Percentiles rank a stretch among this genome's conserved stretches.
Evolutionary conservation across 805 yeast species (phyloP).

Genomic region (Candida xiaguanensis): DNA sequence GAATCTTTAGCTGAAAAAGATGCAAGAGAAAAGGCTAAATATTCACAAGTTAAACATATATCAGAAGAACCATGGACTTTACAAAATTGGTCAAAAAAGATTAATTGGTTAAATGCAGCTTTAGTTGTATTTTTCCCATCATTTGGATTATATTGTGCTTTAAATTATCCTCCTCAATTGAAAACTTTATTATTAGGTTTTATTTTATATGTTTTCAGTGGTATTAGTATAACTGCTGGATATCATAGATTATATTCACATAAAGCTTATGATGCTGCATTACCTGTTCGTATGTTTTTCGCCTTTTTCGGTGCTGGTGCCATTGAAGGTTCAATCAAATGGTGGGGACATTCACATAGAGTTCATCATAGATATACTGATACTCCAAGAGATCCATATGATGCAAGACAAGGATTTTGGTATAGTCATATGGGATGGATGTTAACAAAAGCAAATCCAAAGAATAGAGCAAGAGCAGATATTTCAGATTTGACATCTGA

Average conservation of each 20-base stretch:
- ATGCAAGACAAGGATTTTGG: slow-evolving; percentile 82
- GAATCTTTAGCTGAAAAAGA: slow-evolving; percentile 38
- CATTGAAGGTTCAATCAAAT: slow-evolving; percentile 79
- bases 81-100: slow-evolving; percentile 66
- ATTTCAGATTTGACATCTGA: slow-evolving; percentile 73
- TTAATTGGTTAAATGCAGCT: slow-evolving; percentile 73
- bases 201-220: slow-evolving; percentile 54
- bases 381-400: slow-evolving; percentile 79
- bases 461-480: slow-evolving; percentile 76
- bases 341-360: slow-evolving; percentile 89
- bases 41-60: slow-evolving; percentile 49
- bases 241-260: slow-evolving; percentile 81
- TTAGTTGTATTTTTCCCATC: slow-evolving; percentile 62
- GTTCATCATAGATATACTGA: slow-evolving; percentile 85
- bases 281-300: slow-evolving; percentile 58
- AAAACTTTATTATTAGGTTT: slow-evolving; percentile 54
- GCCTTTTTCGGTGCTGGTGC: slow-evolving; percentile 82
- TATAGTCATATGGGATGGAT: slow-evolving; percentile 86
- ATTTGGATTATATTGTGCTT: slow-evolving; percentile 46
- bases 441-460: slow-evolving; percentile 76
- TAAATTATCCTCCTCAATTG: slow-evolving; percentile 44
- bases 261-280: slow-evolving; percentile 61
- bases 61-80: slow-evolving; percentile 78
- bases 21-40: slow-evolving; percentile 36
- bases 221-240: slow-evolving; percentile 79